A percentile compares a stretch with the other conserved stretches of the same genome.
Conservation (phyloP, 495 filamentous ascomycete species). For the Tuber melanosporum region DNA sequence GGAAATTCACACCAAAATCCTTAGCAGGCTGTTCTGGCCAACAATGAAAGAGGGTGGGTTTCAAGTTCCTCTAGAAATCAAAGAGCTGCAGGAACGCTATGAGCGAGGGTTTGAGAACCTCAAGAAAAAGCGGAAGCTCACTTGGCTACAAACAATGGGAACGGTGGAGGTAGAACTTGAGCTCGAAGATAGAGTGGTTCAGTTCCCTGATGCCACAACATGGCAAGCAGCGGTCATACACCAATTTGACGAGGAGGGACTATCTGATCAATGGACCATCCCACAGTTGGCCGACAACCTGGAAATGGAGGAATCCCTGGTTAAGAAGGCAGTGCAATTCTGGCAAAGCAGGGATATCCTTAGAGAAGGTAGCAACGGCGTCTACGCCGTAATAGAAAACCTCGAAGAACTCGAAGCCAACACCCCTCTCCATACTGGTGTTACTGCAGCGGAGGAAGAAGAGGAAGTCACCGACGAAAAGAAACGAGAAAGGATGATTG, state of each 20-base stretch:
- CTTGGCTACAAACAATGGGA: slow-evolving; percentile 77
- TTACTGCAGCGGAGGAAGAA: slow-evolving; percentile 49
- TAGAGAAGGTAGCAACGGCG: slow-evolving; percentile 50
- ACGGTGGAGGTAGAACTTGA: slow-evolving; percentile 75
- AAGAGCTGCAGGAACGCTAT: slow-evolving; percentile 61
- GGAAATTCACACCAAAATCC: slow-evolving; percentile 66
- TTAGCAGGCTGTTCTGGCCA: slow-evolving; percentile 95
- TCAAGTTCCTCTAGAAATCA: slow-evolving; percentile 58
- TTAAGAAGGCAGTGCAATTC: slow-evolving; percentile 71
- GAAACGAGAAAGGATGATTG: slow-evolving; percentile 68
- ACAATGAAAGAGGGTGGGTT: slow-evolving; percentile 71
- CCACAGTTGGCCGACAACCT: slow-evolving; percentile 58
- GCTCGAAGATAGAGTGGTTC: slow-evolving; percentile 68
- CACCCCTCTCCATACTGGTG: slow-evolving; percentile 44
- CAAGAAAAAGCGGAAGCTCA: slow-evolving; percentile 76
- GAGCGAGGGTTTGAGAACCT: slow-evolving; percentile 67
- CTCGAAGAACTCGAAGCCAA: slow-evolving; percentile 50
- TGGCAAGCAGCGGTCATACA: slow-evolving; percentile 89
- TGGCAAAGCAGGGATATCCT: slow-evolving; percentile 80
- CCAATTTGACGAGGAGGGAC: slow-evolving; percentile 59
- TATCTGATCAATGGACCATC: slow-evolving; percentile 47
- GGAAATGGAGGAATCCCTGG: slow-evolving; percentile 68
- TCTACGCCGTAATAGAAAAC: slow-evolving; percentile 59
- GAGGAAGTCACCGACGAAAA: slow-evolving; percentile 62
- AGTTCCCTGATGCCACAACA: slow-evolving; percentile 63